Evolutionary conservation across 2,329 filamentous ascomycete genomes (phyloP).

Genomic region (Colletotrichum sp.): DNA sequence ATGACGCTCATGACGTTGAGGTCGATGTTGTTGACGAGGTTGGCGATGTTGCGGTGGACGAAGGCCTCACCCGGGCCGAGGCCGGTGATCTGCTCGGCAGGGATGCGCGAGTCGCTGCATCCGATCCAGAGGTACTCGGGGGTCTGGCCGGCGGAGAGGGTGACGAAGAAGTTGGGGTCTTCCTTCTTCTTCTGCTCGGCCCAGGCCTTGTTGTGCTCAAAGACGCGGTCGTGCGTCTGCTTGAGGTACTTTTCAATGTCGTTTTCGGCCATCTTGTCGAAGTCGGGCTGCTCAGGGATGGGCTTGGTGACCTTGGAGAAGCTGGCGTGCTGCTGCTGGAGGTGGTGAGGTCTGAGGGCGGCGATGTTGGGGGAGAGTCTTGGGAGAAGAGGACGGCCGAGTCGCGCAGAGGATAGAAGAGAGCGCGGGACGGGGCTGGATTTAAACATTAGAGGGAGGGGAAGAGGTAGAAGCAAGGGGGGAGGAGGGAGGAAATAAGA

Average conservation of each 20-base stretch:
- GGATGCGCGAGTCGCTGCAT: constrained; percentile 88
- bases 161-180: constrained; percentile 70
- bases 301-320: constrained; percentile 4
- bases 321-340: neutral
- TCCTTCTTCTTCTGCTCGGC: constrained; percentile 60
- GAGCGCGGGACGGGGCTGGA: neutral
- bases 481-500: neutral
- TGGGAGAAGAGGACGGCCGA: neutral
- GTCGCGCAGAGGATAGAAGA: constrained; percentile 1
- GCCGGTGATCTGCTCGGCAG: constrained; percentile 86
- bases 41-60: constrained; percentile 94
- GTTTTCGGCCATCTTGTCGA: constrained; percentile 19
- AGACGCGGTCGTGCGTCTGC: constrained; percentile 70
- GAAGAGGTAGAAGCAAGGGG: neutral
- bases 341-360: neutral
- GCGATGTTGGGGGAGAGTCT: neutral
- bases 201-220: constrained; percentile 73
- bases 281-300: neutral
- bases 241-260: constrained; percentile 53
- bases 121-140: constrained; percentile 87
- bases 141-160: constrained; percentile 67
- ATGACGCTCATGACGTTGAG: constrained; percentile 83
- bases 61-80: constrained; percentile 90
- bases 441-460: constrained; percentile 13
- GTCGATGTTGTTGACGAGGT: constrained; percentile 81